Evolutionary conservation across 148 eudicot genomes (phyloP), one percentile per base, ranked within the genome.

Genomic region (Chenopodium berlandieri): DNA sequence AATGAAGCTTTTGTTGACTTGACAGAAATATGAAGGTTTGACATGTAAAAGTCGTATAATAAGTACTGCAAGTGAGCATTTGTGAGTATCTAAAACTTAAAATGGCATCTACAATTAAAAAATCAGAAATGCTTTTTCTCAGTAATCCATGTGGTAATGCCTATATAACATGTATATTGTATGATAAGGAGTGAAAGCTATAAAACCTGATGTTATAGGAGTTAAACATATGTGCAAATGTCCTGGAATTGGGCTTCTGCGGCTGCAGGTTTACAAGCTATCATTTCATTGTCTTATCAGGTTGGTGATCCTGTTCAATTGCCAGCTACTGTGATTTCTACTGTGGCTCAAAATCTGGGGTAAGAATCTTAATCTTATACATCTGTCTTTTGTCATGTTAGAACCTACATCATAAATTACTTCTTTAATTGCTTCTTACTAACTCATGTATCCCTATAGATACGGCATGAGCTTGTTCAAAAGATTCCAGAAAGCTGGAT

Each of bases 261-360:
- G 22, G 22, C 56, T 70, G 64, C 19, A 71, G 71, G 32, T 67
- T 72, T 17, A 81, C 65, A 47, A 67, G 16, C 27, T 54, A 37
- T 65, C 30, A n/a, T 72, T 9, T 65, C 54, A 4, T 32, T 63
- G 22, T 78, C 19, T 80, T 79, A 66, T 75, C 76, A 95, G 99
- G 97, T 94, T 80, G 99, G 98, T 76, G 99, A 96, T 90, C 99
- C 99, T 30, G 97, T 94, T 88, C 99, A 96, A 76, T 80, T 96
- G 86, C 99, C 99, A 79, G 99, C 99, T 78, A 96, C 99, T 79
- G 98, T 96, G 73, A 96, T 94, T 83, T 96, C 99, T 78, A 83
- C 92, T 62, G 71, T 85, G 75, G 98, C 99, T 75, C 86, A 91
- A 82, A 89, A 91, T 73, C 88, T 86, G 75, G 97, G 97, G 97